Evolutionary conservation across 78 protist species (phyloP), one percentile per base, ranked within the genome.

Genomic region (Dictyostelium intermedium): DNA sequence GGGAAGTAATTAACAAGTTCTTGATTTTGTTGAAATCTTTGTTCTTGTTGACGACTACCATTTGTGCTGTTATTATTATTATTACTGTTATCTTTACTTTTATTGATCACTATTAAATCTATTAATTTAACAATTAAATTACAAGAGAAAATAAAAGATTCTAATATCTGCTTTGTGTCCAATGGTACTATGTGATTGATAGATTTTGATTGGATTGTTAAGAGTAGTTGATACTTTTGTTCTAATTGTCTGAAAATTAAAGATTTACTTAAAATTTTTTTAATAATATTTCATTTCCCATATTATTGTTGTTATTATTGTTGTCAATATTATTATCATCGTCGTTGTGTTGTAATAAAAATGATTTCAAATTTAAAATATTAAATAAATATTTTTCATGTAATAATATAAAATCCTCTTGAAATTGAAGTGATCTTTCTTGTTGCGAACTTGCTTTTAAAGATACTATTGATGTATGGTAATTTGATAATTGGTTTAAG

Each of bases 371-470:
- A 80, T 89, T 89, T 60, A 89, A 69, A 63, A 89, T 20, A 80
- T 69, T 89, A 80, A 61, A 89, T 30, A 89, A 20, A 69, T 89
- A 81, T 61, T 50, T 80, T 72, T 89, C 82, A 20, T 85, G 32
- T 20, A 37, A 60, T 30, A 41, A 20, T n/a, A 89, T 78, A 32
- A 80, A 89, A n/a, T 69, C 45, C 16, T 89, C 82, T 80, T 89
- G 94, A 25, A 89, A 89, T 69, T 45, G 61, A 7, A 89, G 25
- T 50, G 85, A 80, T 69, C 45, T 89, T n/a, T 89, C 94, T 30
- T 80, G 69, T 5, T 20, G 45, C 6, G 69, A 45, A 37, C 83
- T 80, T 16, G 87, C 72, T 50, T 39, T 50, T 69, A n/a, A 41
- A 23, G 53, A 69, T n/a, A 80, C 43, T 30, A 78, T 47, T 34